Evolutionary conservation across 1,284 basidiomycete species (phyloP).

Genomic region (Cryptococcus neoformans): DNA sequence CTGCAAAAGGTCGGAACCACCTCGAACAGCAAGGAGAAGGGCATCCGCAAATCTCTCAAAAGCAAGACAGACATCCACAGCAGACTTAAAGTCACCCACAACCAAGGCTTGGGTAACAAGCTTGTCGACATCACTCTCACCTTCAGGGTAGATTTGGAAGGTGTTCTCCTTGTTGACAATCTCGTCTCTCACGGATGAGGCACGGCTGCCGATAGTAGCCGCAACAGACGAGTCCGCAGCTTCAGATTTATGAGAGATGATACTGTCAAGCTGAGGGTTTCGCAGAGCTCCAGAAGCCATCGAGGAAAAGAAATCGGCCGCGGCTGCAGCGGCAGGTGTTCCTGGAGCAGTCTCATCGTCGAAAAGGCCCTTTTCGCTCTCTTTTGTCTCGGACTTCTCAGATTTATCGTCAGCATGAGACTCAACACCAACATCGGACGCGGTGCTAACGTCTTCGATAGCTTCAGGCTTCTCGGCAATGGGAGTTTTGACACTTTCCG

Average conservation of each 20-base stretch:
- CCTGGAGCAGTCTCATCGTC: conserved; percentile 52
- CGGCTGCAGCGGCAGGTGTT: conserved; percentile 56
- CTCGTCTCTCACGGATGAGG: conserved; percentile 79
- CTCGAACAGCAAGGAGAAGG: conserved; percentile 86
- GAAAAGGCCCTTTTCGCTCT: conserved; percentile 62
- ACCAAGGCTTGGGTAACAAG: conserved; percentile 91
- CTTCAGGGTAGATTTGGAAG: conserved; percentile 87
- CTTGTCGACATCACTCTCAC: conserved; percentile 83
- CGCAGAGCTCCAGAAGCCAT: conserved; percentile 57
- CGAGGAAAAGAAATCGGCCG: conserved; percentile 79
- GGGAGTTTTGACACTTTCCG: conserved; percentile 13
- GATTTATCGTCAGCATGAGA: conserved; percentile 68
- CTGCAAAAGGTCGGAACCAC: conserved; percentile 82
- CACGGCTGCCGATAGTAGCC: conserved; percentile 66
- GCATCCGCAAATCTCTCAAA: conserved; percentile 91
- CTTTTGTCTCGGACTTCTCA: conserved; percentile 58
- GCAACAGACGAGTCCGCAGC: conserved; percentile 81
- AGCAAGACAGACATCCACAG: conserved; percentile 87
- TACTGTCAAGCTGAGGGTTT: conserved; percentile 58
- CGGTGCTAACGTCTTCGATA: conserved; percentile 4
- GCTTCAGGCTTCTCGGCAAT: conserved; percentile 10
- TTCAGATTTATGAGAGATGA: conserved; percentile 76
- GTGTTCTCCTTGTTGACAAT: conserved; percentile 59
- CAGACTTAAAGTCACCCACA: conserved; percentile 88
- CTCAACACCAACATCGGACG: conserved; percentile 36